Conservation (phyloP, 768 basidiomycete species). For the Phylloporus scabripes region DNA sequence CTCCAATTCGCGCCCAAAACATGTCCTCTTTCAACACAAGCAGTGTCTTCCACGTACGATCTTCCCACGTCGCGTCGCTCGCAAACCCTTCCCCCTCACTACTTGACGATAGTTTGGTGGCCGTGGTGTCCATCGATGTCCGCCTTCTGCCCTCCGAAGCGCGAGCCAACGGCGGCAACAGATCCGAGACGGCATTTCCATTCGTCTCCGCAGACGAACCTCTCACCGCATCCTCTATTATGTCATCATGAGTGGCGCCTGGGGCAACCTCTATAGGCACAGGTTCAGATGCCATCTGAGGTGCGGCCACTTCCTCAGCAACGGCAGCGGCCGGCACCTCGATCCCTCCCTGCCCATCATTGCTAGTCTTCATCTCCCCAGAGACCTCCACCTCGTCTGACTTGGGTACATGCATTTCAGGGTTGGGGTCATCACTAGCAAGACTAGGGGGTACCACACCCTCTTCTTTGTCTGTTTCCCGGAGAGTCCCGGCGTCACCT, state of each 20-base stretch:
- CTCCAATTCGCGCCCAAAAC: slow-evolving; percentile 82
- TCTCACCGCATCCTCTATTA: neutral
- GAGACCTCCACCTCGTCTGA: neutral
- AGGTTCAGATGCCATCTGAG: neutral
- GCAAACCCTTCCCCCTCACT: slow-evolving; percentile 43
- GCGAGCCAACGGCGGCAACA: neutral
- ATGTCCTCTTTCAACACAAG: slow-evolving; percentile 70
- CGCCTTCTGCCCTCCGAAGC: slow-evolving; percentile 3
- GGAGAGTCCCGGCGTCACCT: neutral
- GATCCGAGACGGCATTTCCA: neutral
- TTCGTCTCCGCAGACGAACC: neutral
- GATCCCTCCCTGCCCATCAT: neutral
- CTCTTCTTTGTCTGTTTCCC: slow-evolving; percentile 7
- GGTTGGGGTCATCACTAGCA: neutral
- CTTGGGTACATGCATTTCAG: neutral
- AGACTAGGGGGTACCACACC: neutral
- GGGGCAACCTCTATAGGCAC: neutral
- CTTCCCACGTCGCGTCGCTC: slow-evolving; percentile 76
- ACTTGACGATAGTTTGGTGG: slow-evolving; percentile 23
- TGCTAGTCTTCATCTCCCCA: slow-evolving; percentile 2
- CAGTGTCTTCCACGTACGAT: slow-evolving; percentile 78
- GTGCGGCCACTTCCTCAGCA: neutral
- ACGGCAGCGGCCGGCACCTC: neutral
- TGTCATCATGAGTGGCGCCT: neutral
- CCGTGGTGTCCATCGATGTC: slow-evolving; percentile 18